Evolutionary conservation across 1,139 yeast genomes (phyloP), one percentile per base, ranked within the genome.

Genomic region (Yamadazyma triangularis): DNA sequence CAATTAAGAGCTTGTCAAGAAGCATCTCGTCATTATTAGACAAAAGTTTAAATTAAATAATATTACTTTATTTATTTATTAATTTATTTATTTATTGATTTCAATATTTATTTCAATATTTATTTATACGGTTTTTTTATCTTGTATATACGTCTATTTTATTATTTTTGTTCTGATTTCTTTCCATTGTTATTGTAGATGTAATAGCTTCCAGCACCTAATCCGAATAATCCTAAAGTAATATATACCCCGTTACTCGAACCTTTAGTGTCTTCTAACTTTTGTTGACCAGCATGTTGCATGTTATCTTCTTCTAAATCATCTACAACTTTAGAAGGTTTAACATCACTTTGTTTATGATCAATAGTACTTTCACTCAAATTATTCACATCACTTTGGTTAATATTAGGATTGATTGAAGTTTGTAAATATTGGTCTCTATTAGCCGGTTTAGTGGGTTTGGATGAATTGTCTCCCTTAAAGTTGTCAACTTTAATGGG

Each of bases 1-100:
- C 96, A 89, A 69, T 79, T 91, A 60, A 89, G 85, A 71, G 93
- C 96, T 15, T 91, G 98, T 64, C 96, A 91, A 69, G 91, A 85
- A 61, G 96, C 96, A 49, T 71, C 96, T 38, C 76, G 81, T 47
- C 84, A 79, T 50, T 87, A 84, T 58, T 86, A 74, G n/a, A n/a
- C n/a, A n/a, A n/a, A n/a, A 36, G 32, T 7, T 13, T 6, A 6
- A 14, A 4, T 14, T 11, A 15, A 14, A n/a, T 13, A 25, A 21
- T 13, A 18, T 18, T 24, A 20, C 8, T 22, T 26, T 29, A 26
- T 23, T 32, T 32, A 32, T 29, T 29, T 24, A 12, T 24, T 24
- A 24, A 5, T 12, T 12, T 24, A n/a, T 15, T 25, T 15, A 15
- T 12, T 22, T 12, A 22, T 22, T n/a, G 13, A n/a, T 8, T 6